Percentiles rank a stretch among this genome's conserved stretches.
These are phyloP conservation scores for Trametes maxima DNA, from an alignment of 768 basidiomycete genomes.

Conservation along the genomic window DNA sequence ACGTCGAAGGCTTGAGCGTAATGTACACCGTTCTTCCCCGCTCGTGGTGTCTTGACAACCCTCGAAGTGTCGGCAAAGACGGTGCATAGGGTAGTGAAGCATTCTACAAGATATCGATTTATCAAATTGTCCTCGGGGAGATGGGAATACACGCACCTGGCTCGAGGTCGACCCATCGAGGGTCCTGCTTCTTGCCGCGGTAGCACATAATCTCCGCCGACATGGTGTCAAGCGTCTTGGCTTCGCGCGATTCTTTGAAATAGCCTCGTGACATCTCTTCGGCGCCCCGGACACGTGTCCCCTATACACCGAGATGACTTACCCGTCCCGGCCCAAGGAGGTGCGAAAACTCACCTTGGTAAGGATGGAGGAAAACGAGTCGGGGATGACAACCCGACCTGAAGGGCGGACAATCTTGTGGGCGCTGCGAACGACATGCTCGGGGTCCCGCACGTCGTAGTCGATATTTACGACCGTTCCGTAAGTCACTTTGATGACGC, in stretches of 20 bases:
- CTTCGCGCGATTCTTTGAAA: neutral
- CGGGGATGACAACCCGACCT: slow-evolving; percentile 14
- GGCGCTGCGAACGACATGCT: slow-evolving; percentile 42
- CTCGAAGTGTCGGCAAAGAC: slow-evolving; percentile 38
- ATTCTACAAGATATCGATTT: slow-evolving; percentile 27
- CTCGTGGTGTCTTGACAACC: slow-evolving; percentile 16
- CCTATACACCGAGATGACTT: neutral
- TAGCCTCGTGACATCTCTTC: slow-evolving; percentile 2
- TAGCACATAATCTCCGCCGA: slow-evolving; percentile 36
- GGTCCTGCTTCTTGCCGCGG: slow-evolving; percentile 32
- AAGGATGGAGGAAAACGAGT: slow-evolving; percentile 15
- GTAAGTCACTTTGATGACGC: slow-evolving; percentile 52
- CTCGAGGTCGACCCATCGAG: slow-evolving; percentile 40
- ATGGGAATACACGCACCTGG: slow-evolving; percentile 28
- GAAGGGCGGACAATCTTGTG: slow-evolving; percentile 38
- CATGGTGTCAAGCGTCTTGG: slow-evolving; percentile 11
- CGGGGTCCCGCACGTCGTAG: slow-evolving; percentile 39
- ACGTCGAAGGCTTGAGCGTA: slow-evolving; percentile 39
- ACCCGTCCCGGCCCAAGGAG: slow-evolving; percentile 5
- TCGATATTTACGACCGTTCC: slow-evolving; percentile 44
- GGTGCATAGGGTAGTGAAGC: slow-evolving; percentile 39
- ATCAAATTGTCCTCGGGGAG: neutral
- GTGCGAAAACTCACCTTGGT: slow-evolving; percentile 9
- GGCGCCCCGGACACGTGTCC: slow-evolving; percentile 5
- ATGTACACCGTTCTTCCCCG: slow-evolving; percentile 23